Percentiles rank a stretch among this genome's conserved stretches.
Evolutionary conservation across 2,329 filamentous ascomycete species (phyloP).

Genomic region (Pseudogymnoascus sp.): DNA sequence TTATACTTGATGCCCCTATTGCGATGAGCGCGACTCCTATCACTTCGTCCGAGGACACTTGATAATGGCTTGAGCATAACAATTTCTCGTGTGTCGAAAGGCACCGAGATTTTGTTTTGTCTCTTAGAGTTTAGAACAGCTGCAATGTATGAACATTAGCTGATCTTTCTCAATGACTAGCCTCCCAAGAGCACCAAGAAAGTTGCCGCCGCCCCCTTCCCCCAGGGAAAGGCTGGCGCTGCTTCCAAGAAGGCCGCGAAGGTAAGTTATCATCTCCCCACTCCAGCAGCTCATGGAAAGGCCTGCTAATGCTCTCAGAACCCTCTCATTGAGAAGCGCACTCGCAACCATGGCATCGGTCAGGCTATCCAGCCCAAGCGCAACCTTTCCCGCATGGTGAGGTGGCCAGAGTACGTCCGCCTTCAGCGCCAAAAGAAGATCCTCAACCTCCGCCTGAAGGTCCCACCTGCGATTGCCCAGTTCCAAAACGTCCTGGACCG

Average conservation of each 20-base stretch:
- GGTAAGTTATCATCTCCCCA: slow-evolving; percentile 53
- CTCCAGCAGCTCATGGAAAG: not conserved
- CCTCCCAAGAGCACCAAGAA: slow-evolving; percentile 98
- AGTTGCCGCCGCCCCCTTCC: slow-evolving; percentile 93
- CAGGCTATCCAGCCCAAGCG: slow-evolving; percentile 96
- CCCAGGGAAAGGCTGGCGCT: slow-evolving; percentile 76
- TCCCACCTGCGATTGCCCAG: slow-evolving; percentile 92
- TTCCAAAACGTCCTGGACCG: slow-evolving; percentile 96
- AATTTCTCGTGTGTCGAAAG: slow-evolving; percentile 31
- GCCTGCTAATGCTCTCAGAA: slow-evolving; percentile 50
- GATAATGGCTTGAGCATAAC: slow-evolving; percentile 53
- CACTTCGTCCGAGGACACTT: slow-evolving; percentile 24
- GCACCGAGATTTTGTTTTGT: slow-evolving; percentile 28
- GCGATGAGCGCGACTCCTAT: slow-evolving; percentile 25
- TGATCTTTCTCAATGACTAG: slow-evolving; percentile 42
- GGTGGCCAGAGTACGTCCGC: slow-evolving; percentile 98
- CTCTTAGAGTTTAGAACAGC: slow-evolving; percentile 93
- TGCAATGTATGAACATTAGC: slow-evolving; percentile 62
- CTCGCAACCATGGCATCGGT: slow-evolving; percentile 96
- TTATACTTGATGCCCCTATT: slow-evolving; percentile 11
- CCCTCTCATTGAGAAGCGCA: slow-evolving; percentile 97
- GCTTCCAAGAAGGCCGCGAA: slow-evolving; percentile 89
- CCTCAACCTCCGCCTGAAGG: slow-evolving; percentile 96
- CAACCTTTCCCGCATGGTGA: slow-evolving; percentile 96
- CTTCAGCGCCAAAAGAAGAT: slow-evolving; percentile 84